Conservation (phyloP, 257 asterid genomes). For the Fraxinus americana region DNA sequence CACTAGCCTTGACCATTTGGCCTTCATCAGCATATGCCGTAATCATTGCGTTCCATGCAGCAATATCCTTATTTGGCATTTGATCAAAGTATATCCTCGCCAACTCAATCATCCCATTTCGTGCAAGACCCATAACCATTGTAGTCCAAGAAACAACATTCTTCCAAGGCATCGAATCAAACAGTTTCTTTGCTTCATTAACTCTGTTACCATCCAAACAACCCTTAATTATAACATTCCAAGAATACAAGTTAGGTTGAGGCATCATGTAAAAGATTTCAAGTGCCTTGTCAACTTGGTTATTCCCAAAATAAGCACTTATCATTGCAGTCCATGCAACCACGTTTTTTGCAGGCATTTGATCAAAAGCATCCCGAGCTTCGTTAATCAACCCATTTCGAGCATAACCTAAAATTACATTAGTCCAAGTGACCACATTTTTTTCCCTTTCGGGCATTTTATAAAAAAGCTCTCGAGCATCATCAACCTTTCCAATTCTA, state of each 20-base stretch:
- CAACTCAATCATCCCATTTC: conserved; percentile 49
- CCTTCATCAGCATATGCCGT: conserved; percentile 44
- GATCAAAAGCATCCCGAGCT: conserved; percentile 53
- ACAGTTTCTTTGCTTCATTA: conserved; percentile 45
- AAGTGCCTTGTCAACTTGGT: conserved; percentile 48
- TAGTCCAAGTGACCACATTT: conserved; percentile 59
- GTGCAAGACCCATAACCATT: conserved; percentile 60
- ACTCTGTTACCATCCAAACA: conserved; percentile 46
- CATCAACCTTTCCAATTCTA: conserved; percentile 43
- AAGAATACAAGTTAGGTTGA: conserved; percentile 46
- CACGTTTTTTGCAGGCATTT: conserved; percentile 46
- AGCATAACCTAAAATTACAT: conserved; percentile 47
- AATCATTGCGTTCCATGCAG: conserved; percentile 77
- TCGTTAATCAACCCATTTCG: conserved; percentile 49
- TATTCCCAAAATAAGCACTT: conserved; percentile 44
- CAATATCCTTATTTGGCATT: conserved; percentile 56
- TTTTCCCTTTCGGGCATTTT: conserved; percentile 54
- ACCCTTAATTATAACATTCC: conserved; percentile 55
- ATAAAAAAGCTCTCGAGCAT: conserved; percentile 43
- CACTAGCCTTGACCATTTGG: conserved; percentile 32
- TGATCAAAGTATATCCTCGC: conserved; percentile 59
- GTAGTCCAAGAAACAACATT: conserved; percentile 62
- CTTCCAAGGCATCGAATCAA: conserved; percentile 52
- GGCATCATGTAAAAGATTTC: conserved; percentile 53
- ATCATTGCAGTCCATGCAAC: conserved; percentile 65